These are phyloP conservation scores for Madurella mycetomatis DNA, from an alignment of 2,329 filamentous ascomycete species.

Conservation along the genomic window DNA sequence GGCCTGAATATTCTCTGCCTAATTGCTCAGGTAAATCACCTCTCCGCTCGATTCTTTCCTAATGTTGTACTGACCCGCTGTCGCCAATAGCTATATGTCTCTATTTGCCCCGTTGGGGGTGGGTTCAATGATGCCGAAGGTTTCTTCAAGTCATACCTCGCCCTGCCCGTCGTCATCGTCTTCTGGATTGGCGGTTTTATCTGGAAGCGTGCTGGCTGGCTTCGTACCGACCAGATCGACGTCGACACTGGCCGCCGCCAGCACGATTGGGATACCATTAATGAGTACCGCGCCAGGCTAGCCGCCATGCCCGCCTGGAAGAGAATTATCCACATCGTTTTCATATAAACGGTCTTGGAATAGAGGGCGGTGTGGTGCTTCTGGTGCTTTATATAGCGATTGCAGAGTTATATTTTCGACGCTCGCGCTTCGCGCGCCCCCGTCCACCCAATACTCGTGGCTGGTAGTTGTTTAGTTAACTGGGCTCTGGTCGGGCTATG, in stretches of 20 bases:
- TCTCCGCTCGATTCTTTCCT: background rate
- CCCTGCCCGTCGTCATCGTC: conserved; percentile 47
- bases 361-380: too few species aligned
- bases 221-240: conserved; percentile 57
- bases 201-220: conserved; percentile 62
- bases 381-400: too few species aligned
- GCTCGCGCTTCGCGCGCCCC: too few species aligned
- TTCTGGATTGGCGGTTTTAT: conserved; percentile 55
- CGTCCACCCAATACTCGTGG: too few species aligned
- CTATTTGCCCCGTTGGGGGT: conserved; percentile 38
- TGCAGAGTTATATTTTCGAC: too few species aligned
- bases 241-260: conserved; percentile 61
- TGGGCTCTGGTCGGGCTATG: too few species aligned
- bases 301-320: conserved; percentile 51
- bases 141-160: conserved; percentile 54
- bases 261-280: conserved; percentile 61
- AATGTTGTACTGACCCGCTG: background rate
- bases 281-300: conserved; percentile 47
- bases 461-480: too few species aligned
- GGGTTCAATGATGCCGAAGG: conserved; percentile 38
- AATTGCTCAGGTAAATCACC: conserved; percentile 43
- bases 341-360: conserved; percentile 23
- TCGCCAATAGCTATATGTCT: conserved; percentile 42
- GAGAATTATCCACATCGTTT: conserved; percentile 35
- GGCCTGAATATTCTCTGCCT: conserved; percentile 50